Percentiles rank a stretch among this genome's conserved stretches.
phyloP scores from a whole-genome alignment of 1,284 basidiomycete genomes.

The Grifola frondosa region DNA sequence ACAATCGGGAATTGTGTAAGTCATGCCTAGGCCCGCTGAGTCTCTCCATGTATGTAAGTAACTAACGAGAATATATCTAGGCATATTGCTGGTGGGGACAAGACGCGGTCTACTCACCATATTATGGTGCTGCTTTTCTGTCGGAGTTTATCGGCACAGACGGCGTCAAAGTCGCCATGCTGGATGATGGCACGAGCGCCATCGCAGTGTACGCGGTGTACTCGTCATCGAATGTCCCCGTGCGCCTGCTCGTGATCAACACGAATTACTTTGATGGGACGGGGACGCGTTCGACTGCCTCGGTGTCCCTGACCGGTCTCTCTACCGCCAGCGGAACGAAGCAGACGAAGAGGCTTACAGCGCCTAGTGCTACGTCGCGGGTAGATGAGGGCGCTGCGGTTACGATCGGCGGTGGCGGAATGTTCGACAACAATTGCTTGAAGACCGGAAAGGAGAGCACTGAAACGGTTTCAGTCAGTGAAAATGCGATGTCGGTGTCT shows the following conservation, averaged over 20 bases:
- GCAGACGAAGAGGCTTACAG: conserved; percentile 37
- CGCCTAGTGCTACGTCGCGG: conserved; percentile 34
- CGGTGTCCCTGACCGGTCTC: conserved; percentile 34
- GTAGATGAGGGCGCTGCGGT: conserved; percentile 37
- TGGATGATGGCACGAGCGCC: conserved; percentile 36
- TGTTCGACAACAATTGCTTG: conserved; percentile 30
- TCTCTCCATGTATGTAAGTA: background rate
- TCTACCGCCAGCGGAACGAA: conserved; percentile 20
- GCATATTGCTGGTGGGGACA: conserved; percentile 43
- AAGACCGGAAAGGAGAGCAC: conserved; percentile 29
- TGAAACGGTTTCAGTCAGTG: conserved; percentile 31
- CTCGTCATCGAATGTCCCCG: conserved; percentile 25
- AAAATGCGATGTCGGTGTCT: conserved; percentile 29
- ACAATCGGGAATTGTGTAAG: conserved; percentile 42
- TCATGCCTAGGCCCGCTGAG: conserved; percentile 3
- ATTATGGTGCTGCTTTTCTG: conserved; percentile 42
- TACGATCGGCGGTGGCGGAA: conserved; percentile 39
- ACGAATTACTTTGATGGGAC: conserved; percentile 38
- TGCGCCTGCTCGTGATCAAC: conserved; percentile 39
- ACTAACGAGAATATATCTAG: conserved; percentile 16
- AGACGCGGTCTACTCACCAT: conserved; percentile 37
- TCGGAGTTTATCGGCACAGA: conserved; percentile 39
- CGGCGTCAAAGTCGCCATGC: conserved; percentile 33
- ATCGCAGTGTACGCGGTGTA: conserved; percentile 39
- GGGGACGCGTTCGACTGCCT: conserved; percentile 31